phyloP scores from a whole-genome alignment of 176 grass and related monocot genomes.

The bread wheat (Triticum aestivum) region DNA sequence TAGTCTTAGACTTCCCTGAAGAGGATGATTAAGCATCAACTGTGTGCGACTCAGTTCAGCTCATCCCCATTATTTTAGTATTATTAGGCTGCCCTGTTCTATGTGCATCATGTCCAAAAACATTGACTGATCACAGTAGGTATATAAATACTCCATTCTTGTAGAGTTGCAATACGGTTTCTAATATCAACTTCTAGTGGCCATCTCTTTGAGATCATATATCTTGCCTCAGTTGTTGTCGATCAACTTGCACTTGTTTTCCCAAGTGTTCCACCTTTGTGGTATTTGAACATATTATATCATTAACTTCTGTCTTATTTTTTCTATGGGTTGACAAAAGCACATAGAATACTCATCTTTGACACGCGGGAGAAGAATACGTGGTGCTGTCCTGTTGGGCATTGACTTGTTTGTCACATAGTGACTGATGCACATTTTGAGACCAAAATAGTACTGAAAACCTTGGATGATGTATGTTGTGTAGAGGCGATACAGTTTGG shows the following conservation, averaged over 20 bases:
- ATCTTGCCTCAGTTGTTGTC: background rate
- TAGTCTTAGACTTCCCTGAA: background rate
- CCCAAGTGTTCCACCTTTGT: background rate
- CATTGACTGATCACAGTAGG: background rate
- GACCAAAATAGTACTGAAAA: background rate
- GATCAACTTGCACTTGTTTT: background rate
- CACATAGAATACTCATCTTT: background rate
- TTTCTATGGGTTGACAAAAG: background rate
- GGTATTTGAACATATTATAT: background rate
- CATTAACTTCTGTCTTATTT: background rate
- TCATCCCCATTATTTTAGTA: background rate
- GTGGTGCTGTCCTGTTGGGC: background rate
- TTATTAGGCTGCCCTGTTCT: background rate
- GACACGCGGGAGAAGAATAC: slow-evolving; percentile 1
- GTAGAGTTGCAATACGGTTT: background rate
- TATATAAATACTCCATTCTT: background rate
- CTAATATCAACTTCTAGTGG: background rate
- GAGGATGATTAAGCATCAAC: background rate
- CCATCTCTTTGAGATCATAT: background rate
- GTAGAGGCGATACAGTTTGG: background rate
- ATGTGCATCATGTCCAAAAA: background rate
- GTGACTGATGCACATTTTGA: slow-evolving; percentile 13
- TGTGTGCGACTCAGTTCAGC: background rate
- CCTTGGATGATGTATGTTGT: background rate
- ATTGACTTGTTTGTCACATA: slow-evolving; percentile 1